Evolutionary conservation across 2,329 filamentous ascomycete genomes (phyloP).

Genomic region (Dactylella cylindrospora): DNA sequence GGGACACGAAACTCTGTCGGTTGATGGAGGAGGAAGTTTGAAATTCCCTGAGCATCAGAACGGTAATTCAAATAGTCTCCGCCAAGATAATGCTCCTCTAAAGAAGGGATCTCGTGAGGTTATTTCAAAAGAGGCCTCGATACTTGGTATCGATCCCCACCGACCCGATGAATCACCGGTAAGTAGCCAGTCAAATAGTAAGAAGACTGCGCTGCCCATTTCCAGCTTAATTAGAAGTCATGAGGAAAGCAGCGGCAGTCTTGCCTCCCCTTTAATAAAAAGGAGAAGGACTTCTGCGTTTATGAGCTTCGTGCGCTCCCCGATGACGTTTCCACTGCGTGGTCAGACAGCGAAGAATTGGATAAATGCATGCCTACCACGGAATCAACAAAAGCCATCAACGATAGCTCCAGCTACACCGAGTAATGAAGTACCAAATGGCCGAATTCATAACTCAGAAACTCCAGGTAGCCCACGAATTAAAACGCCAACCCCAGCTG

Average conservation of each 20-base stretch:
- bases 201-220: no score
- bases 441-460: conserved; percentile 6
- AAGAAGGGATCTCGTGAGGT: neutral
- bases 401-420: neutral
- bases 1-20: neutral
- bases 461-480: neutral
- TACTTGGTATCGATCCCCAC: conserved; percentile 5
- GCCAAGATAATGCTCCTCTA: conserved; percentile 1
- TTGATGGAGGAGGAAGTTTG: conserved; percentile 28
- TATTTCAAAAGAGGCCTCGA: conserved; percentile 13
- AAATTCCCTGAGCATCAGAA: conserved; percentile 10
- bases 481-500: conserved; percentile 12
- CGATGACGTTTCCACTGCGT: conserved; percentile 19
- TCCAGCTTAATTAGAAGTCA: no score
- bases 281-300: conserved; percentile 15
- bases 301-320: conserved; percentile 18
- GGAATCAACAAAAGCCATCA: conserved; percentile 12
- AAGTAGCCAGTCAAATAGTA: neutral
- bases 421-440: conserved; percentile 16
- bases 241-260: no score
- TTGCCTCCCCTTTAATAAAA: conserved; percentile 2
- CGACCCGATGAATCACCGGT: conserved; percentile 1
- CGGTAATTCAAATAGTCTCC: conserved; percentile 1
- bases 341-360: conserved; percentile 8
- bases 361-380: conserved; percentile 22